These are phyloP conservation scores for Hemisphaericaspora xylofermentans DNA, from an alignment of 1,139 yeast genomes.

Conservation along the genomic window DNA sequence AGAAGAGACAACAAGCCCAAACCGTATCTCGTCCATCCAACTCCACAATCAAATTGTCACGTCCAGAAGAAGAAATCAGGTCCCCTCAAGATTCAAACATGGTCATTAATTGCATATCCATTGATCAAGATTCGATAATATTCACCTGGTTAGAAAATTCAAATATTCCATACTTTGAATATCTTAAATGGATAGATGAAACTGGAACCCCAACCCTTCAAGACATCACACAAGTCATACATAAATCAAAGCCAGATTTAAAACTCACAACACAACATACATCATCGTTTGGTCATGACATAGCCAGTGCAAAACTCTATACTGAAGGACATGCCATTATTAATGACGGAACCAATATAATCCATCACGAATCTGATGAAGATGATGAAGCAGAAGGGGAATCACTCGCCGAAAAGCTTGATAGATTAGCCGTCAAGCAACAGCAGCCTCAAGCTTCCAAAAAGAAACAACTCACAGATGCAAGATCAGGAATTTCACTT, in stretches of 20 bases:
- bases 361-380: conserved; percentile 49
- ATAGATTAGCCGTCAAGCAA: conserved; percentile 36
- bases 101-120: conserved; percentile 37
- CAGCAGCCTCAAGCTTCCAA: conserved; percentile 24
- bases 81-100: conserved; percentile 37
- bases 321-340: conserved; percentile 68
- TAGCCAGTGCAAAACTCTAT: conserved; percentile 69
- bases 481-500: conserved; percentile 59
- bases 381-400: conserved; percentile 34
- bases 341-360: conserved; percentile 63
- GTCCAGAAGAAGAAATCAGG: conserved; percentile 43
- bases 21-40: conserved; percentile 51
- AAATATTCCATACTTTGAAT: conserved; percentile 62
- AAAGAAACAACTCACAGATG: conserved; percentile 25
- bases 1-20: conserved; percentile 33
- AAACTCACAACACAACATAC: conserved; percentile 37
- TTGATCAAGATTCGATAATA: conserved; percentile 40
- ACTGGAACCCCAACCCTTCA: conserved; percentile 19
- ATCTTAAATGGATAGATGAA: conserved; percentile 52
- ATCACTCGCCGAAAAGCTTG: conserved; percentile 62
- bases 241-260: conserved; percentile 39
- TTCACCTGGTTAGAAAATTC: conserved; percentile 76
- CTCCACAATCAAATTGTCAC: conserved; percentile 40
- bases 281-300: conserved; percentile 58
- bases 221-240: conserved; percentile 27